These are phyloP conservation scores for Tylopilus sp. DNA, from an alignment of 1,284 basidiomycete species.

Conservation along the genomic window DNA sequence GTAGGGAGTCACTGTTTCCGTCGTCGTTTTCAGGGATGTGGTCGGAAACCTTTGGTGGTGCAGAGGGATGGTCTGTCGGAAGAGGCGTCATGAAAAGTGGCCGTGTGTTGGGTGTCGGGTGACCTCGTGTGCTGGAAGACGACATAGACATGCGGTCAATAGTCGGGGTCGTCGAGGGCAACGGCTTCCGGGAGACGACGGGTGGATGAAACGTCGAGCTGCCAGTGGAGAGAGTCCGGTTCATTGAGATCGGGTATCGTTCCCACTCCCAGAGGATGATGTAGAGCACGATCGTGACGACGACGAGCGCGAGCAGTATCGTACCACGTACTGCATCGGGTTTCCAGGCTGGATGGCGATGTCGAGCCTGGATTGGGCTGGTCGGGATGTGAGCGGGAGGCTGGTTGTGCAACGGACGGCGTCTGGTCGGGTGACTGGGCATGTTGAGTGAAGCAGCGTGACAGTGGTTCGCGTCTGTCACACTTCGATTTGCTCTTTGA, in stretches of 20 bases:
- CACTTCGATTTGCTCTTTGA: conserved; percentile 25
- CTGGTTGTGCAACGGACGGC: no score
- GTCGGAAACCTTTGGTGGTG: background rate
- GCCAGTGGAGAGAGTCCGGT: background rate
- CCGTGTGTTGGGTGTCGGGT: conserved; percentile 13
- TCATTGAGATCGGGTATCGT: conserved; percentile 2
- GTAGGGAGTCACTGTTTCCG: background rate
- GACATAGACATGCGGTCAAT: background rate
- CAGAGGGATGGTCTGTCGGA: background rate
- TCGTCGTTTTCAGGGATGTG: background rate
- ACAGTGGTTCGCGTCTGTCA: no score
- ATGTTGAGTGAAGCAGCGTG: no score
- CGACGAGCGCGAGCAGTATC: conserved; percentile 28
- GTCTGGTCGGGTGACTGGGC: no score
- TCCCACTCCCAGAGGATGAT: conserved; percentile 36
- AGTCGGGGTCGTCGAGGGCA: background rate
- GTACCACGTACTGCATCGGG: conserved; percentile 24
- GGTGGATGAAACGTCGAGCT: no score
- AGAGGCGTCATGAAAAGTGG: conserved; percentile 24
- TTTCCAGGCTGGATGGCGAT: conserved; percentile 5
- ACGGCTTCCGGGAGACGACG: no score
- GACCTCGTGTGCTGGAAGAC: background rate
- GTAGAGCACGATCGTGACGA: conserved; percentile 41
- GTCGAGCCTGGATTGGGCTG: conserved; percentile 7
- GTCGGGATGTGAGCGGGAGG: no score